These are phyloP conservation scores for Ilex asprella DNA, from an alignment of 257 asterid genomes.

Conservation along the genomic window DNA sequence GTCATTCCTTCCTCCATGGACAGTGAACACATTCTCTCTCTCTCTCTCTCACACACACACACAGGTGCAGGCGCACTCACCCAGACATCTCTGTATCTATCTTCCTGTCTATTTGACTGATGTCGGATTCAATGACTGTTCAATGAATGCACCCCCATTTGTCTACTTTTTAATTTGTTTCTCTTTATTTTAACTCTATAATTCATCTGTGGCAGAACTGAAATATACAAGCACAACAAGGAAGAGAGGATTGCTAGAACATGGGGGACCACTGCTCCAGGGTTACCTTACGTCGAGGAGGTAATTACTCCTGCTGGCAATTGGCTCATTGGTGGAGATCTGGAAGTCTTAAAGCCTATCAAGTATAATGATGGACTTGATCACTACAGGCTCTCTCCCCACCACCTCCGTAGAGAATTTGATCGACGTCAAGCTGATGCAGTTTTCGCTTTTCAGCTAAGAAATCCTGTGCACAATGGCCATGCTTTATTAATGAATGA, in stretches of 20 bases:
- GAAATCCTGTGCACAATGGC: conserved; percentile 85
- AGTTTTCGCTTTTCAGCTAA: conserved; percentile 83
- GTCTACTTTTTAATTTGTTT: no score
- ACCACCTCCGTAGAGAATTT: conserved; percentile 63
- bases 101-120: no score
- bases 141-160: background rate
- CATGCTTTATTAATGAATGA: conserved; percentile 85
- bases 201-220: conserved; percentile 38
- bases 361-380: conserved; percentile 80
- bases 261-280: conserved; percentile 82
- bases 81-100: no score
- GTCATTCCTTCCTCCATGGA: no score
- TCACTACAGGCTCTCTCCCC: conserved; percentile 71
- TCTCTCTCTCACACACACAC: no score
- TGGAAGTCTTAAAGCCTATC: conserved; percentile 64
- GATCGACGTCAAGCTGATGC: conserved; percentile 74
- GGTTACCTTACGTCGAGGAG: conserved; percentile 84
- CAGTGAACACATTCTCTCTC: no score
- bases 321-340: conserved; percentile 92
- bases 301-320: conserved; percentile 61
- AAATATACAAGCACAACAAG: conserved; percentile 73
- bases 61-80: no score
- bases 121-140: background rate
- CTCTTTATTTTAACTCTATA: background rate
- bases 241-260: conserved; percentile 89